A percentile compares a stretch with the other conserved stretches of the same genome.
These are phyloP conservation scores for Cutaneotrichosporon cyanovorans DNA, from an alignment of 1,284 basidiomycete species.

Conservation along the genomic window DNA sequence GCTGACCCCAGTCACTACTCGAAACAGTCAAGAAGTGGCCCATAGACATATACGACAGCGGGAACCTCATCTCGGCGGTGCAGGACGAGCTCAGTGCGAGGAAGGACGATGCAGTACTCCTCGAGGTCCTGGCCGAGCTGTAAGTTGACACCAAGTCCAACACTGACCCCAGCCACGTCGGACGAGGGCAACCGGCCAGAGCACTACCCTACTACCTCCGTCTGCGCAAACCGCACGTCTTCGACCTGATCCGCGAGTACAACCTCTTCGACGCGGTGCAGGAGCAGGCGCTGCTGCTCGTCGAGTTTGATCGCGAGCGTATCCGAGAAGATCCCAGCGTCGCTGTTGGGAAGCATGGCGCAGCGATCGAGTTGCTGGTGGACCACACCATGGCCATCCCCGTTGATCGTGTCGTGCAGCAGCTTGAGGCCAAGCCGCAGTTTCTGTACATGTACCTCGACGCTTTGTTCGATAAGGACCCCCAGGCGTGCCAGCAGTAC, in stretches of 20 bases:
- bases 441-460: slow-evolving; percentile 93
- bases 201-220: slow-evolving; percentile 84
- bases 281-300: slow-evolving; percentile 81
- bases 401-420: slow-evolving; percentile 77
- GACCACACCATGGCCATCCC: slow-evolving; percentile 95
- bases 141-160: slow-evolving; percentile 29
- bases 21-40: slow-evolving; percentile 84
- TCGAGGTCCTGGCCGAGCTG: slow-evolving; percentile 90
- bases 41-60: slow-evolving; percentile 76
- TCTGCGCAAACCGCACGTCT: slow-evolving; percentile 78
- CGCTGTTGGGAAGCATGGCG: slow-evolving; percentile 44
- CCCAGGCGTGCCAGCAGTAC: slow-evolving; percentile 69
- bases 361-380: slow-evolving; percentile 80
- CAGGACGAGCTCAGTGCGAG: slow-evolving; percentile 68
- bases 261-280: slow-evolving; percentile 92
- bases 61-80: slow-evolving; percentile 78
- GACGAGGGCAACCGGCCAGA: slow-evolving; percentile 85
- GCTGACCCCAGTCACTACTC: slow-evolving; percentile 56
- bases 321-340: slow-evolving; percentile 47
- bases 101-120: slow-evolving; percentile 58
- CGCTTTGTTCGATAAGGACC: slow-evolving; percentile 78
- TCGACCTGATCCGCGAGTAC: slow-evolving; percentile 87
- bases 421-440: slow-evolving; percentile 66
- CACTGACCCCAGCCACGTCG: slow-evolving; percentile 56
- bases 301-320: slow-evolving; percentile 89